phyloP scores from a whole-genome alignment of 1,284 basidiomycete genomes.

The Apiotrichum gamsii region DNA sequence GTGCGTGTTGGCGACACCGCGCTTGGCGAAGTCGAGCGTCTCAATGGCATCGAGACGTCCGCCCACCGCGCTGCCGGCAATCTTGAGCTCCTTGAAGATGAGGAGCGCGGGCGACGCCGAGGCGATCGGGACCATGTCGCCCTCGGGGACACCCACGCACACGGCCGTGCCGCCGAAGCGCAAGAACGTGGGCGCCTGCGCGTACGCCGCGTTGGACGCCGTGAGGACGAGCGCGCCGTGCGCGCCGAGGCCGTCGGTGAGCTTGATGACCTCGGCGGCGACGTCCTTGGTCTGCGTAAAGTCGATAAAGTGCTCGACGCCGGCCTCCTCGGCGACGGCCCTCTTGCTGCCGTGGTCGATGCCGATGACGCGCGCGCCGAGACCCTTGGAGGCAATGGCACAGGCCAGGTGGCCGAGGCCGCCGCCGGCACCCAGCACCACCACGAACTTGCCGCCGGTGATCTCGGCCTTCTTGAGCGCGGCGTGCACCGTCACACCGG shows the following conservation, averaged over 20 bases:
- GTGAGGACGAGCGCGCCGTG: slow-evolving; percentile 65
- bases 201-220: slow-evolving; percentile 54
- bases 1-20: slow-evolving; percentile 8
- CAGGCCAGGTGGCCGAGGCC: slow-evolving; percentile 54
- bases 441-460: slow-evolving; percentile 67
- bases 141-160: slow-evolving; percentile 63
- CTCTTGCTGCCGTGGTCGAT: slow-evolving; percentile 48
- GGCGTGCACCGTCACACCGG: slow-evolving; percentile 58
- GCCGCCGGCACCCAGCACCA: slow-evolving; percentile 53
- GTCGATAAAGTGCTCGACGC: slow-evolving; percentile 74
- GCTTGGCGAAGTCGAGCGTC: slow-evolving; percentile 14
- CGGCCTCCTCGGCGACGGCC: slow-evolving; percentile 59
- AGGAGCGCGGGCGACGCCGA: slow-evolving; percentile 1
- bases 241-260: slow-evolving; percentile 61
- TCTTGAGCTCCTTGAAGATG: slow-evolving; percentile 12
- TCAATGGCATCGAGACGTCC: slow-evolving; percentile 11
- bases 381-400: slow-evolving; percentile 28
- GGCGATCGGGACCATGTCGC: slow-evolving; percentile 10
- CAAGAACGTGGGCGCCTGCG: slow-evolving; percentile 64
- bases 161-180: slow-evolving; percentile 60
- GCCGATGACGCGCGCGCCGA: slow-evolving; percentile 12
- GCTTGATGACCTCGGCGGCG: not conserved
- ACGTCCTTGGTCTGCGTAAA: slow-evolving; percentile 53
- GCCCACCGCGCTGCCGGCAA: slow-evolving; percentile 10
- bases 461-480: slow-evolving; percentile 67